Percentiles rank a stretch among this genome's conserved stretches.
Conservation (phyloP, 305 asterid genomes). For the Fraxinus xanthoxyloides region DNA sequence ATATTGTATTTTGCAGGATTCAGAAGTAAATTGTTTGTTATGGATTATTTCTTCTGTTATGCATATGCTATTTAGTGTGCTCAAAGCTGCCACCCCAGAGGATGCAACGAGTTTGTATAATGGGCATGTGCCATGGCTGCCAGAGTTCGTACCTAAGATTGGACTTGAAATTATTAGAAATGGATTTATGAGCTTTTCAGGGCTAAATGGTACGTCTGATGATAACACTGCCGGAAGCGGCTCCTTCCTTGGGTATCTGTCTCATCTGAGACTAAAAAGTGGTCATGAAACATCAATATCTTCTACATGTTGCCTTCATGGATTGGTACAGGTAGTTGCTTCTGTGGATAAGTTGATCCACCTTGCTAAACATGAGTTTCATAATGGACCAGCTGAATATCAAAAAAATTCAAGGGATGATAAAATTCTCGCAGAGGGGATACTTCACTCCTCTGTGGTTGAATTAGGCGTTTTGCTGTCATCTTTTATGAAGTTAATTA, state of each 20-base stretch:
- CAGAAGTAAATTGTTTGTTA: constrained; percentile 47
- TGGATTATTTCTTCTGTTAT: constrained; percentile 79
- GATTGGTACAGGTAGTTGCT: constrained; percentile 54
- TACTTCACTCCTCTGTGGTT: constrained; percentile 43
- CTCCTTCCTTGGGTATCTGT: constrained; percentile 53
- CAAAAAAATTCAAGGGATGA: constrained; percentile 44
- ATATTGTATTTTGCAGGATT: constrained; percentile 33
- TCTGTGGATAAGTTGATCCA: constrained; percentile 66
- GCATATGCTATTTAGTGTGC: constrained; percentile 63
- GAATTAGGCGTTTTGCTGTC: constrained; percentile 47
- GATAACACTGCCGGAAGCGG: constrained; percentile 27
- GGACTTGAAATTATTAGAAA: constrained; percentile 62
- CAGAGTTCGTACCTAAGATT: constrained; percentile 80
- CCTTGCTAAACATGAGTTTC: constrained; percentile 53
- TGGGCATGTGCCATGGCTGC: constrained; percentile 66
- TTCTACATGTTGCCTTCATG: constrained; percentile 78
- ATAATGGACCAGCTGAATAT: constrained; percentile 28
- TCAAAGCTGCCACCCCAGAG: constrained; percentile 63
- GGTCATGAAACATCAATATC: constrained; percentile 59
- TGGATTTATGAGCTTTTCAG: constrained; percentile 49
- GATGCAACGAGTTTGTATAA: constrained; percentile 34
- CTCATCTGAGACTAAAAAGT: constrained; percentile 47
- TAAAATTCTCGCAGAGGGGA: constrained; percentile 63
- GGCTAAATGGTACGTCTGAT: constrained; percentile 18
- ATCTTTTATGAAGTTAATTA: constrained; percentile 37